phyloP scores from a whole-genome alignment of 441 rosid genomes.

The Populus hybrid region DNA sequence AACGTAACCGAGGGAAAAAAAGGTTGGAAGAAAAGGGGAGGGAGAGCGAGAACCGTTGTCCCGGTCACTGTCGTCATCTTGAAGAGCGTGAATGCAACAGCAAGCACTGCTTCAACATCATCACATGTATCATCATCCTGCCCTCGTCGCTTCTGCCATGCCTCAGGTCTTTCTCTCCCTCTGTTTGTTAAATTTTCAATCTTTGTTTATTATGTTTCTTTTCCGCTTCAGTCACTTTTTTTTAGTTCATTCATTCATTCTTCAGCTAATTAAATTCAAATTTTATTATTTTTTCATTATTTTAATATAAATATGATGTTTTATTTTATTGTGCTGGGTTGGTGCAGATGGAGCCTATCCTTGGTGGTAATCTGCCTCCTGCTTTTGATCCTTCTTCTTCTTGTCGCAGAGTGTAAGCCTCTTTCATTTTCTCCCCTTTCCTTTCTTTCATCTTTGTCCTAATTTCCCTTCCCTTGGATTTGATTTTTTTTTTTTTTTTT shows the following conservation, averaged over 20 bases:
- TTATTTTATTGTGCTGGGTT: too few species aligned
- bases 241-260: too few species aligned
- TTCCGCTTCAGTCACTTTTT: not conserved
- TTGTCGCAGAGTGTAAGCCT: constrained; percentile 99
- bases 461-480: not conserved
- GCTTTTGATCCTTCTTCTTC: constrained; percentile 92
- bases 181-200: not conserved
- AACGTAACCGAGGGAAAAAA: not conserved
- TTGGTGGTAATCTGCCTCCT: constrained; percentile 99
- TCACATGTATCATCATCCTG: constrained; percentile 46
- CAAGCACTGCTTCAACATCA: constrained; percentile 15
- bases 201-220: not conserved
- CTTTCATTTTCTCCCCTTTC: constrained; percentile 8
- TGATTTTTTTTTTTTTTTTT: constrained; percentile 11
- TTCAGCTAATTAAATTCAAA: too few species aligned
- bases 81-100: constrained; percentile 21
- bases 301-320: too few species aligned
- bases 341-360: constrained; percentile 92
- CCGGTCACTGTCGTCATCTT: too few species aligned
- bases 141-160: constrained; percentile 35
- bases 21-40: not conserved
- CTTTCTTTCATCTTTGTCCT: not conserved
- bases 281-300: too few species aligned
- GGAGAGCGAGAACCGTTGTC: too few species aligned
- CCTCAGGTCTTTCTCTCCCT: constrained; percentile 30